A percentile compares a stretch with the other conserved stretches of the same genome.
Conservation (phyloP, 2,329 filamentous ascomycete genomes). For the Rhexocercosporidium sp. region DNA sequence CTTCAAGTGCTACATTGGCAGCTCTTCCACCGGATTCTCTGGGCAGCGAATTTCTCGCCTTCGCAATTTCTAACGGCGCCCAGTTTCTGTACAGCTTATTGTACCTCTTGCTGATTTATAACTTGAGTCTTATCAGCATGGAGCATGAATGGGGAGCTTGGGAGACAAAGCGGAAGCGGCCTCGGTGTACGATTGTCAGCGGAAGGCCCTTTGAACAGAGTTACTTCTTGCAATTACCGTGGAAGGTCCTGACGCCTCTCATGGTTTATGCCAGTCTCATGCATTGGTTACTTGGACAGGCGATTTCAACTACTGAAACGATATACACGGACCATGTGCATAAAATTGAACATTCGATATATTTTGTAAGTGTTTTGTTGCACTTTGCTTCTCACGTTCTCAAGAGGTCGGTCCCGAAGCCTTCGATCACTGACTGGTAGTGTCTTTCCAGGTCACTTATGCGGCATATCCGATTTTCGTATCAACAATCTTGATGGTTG, state of each 20-base stretch:
- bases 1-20: slow-evolving; percentile 23
- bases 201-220: slow-evolving; percentile 30
- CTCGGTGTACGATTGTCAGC: slow-evolving; percentile 27
- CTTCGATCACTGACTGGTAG: not conserved
- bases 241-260: slow-evolving; percentile 24
- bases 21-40: slow-evolving; percentile 23
- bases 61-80: slow-evolving; percentile 32
- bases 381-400: too few species aligned
- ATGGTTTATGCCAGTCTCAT: slow-evolving; percentile 31
- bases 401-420: not conserved
- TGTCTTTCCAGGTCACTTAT: slow-evolving; percentile 23
- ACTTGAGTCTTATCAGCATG: slow-evolving; percentile 33
- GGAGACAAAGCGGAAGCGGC: slow-evolving; percentile 23
- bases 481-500: slow-evolving; percentile 28
- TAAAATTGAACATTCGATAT: slow-evolving; percentile 26
- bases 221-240: slow-evolving; percentile 31
- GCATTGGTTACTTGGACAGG: slow-evolving; percentile 34
- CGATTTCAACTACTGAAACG: slow-evolving; percentile 27
- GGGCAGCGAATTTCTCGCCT: slow-evolving; percentile 26
- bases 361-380: slow-evolving; percentile 19
- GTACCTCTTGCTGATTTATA: slow-evolving; percentile 32
- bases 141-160: slow-evolving; percentile 33
- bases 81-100: slow-evolving; percentile 32
- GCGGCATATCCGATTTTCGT: slow-evolving; percentile 32
- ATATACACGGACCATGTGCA: slow-evolving; percentile 27